Evolutionary conservation across 169 alveolate species (phyloP), one percentile per base, ranked within the genome.

Genomic region (Cyclospora cayetanensis): DNA sequence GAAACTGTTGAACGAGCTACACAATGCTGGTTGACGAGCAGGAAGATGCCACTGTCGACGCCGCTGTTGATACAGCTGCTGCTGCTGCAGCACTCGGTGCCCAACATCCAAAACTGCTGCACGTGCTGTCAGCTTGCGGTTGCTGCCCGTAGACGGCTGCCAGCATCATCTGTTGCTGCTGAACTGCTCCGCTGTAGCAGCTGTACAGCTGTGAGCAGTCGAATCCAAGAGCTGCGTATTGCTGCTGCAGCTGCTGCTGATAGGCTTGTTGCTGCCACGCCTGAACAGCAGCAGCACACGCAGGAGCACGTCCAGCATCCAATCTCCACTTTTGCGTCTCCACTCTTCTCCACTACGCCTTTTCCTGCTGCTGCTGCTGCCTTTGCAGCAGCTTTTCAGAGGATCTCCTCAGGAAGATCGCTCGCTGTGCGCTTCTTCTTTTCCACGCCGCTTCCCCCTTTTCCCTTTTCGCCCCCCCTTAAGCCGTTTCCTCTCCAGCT

Each of bases 221-320:
- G 63, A 41, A 74, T 0, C 85, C 85, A 18, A 74, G 31, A 0
- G 85, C 85, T 74, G 85, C 85, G 85, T 74, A 74, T 74, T 74
- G 85, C 60, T 74, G 85, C 85, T 74, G 85, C 65, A 74, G 85
- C 85, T 74, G 85, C 85, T 74, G 85, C 85, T 74, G 85, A 74
- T 39, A 74, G 63, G 85, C 55, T 39, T 74, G 85, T 74, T 74
- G 85, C 85, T 74, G 85, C 85, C 85, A 74, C 65, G 60, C 85
- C 85, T 74, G 85, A 74, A 74, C 65, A 74, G 85, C 85, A 74
- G 85, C 85, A 74, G 63, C 85, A 74, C 85, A 74, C 85, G 85
- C 85, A 74, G 85, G 65, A 74, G 85, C 85, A 74, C 63, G 63
- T 41, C 65, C 85, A 74, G 85, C 85, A 74, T 74, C 55, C 37